Evolutionary conservation across 331 rosid genomes (phyloP), one percentile per base, ranked within the genome.

Genomic region (Ulmus americana): DNA sequence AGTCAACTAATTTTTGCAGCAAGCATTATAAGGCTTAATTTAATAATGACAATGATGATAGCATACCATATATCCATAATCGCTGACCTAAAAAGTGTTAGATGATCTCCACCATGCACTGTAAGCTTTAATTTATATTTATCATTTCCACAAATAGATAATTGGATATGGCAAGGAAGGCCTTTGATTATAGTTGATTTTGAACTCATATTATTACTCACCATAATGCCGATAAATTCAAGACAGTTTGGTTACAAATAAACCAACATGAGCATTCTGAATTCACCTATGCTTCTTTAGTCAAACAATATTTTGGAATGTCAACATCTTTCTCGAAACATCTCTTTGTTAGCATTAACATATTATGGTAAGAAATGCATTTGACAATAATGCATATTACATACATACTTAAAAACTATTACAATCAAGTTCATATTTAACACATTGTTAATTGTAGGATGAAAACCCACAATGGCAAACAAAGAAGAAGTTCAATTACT

Each of bases 251-350:
- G n/a, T 45, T 53, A 48, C 11, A 18, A 8, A 42, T 16, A 51
- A 40, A 41, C 46, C 55, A 14, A 71, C 61, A 61, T 10, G 55
- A 38, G 48, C 28, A 43, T 28, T 28, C 35, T 28, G 35, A 28
- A 28, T 46, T 50, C 7, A 46, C 6, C 47, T 15, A 35, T 3
- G 42, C 61, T 51, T 48, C 35, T 20, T 59, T 6, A 39, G 52
- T 45, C 72, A 16, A 35, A 42, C 4, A 47, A 14, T 22, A 10
- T 49, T 52, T 11, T 11, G 16, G 4, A 16, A 62, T n/a, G 61
- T 73, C 39, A 35, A 16, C 51, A 28, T 45, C 64, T 44, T 49
- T 44, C 13, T 16, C 58, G 46, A 63, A 63, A 15, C 64, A 45
- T 45, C 41, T 9, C 15, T 0, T 10, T 14, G 13, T 48, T 20